Conservation (phyloP, 805 yeast genomes). For the Saturnispora kantuleensis region DNA sequence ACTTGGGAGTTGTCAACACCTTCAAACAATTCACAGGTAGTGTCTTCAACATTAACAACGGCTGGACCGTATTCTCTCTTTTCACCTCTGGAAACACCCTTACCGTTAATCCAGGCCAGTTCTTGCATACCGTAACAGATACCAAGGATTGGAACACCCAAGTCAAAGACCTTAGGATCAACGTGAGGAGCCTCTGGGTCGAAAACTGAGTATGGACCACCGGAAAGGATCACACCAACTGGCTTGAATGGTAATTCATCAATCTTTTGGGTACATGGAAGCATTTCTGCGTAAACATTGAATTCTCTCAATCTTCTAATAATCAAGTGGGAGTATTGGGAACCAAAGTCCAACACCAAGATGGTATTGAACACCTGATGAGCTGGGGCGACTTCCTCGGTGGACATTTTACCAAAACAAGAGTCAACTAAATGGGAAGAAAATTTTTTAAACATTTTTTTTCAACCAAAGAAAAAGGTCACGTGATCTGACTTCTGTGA, state of each 20-base stretch:
- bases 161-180: slow-evolving; percentile 84
- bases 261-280: slow-evolving; percentile 98
- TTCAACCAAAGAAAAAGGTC: neutral
- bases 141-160: slow-evolving; percentile 90
- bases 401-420: slow-evolving; percentile 10
- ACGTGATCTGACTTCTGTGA: neutral
- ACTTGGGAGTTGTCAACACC: slow-evolving; percentile 92
- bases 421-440: neutral
- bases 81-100: slow-evolving; percentile 89
- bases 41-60: slow-evolving; percentile 71
- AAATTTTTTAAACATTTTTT: neutral
- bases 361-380: slow-evolving; percentile 91
- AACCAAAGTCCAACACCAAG: slow-evolving; percentile 94
- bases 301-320: slow-evolving; percentile 97
- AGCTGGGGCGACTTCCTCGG: slow-evolving; percentile 41
- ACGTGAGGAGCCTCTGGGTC: slow-evolving; percentile 96
- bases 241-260: slow-evolving; percentile 89
- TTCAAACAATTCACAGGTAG: slow-evolving; percentile 60
- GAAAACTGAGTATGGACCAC: slow-evolving; percentile 97
- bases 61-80: slow-evolving; percentile 99
- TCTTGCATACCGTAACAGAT: slow-evolving; percentile 99
- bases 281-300: slow-evolving; percentile 97
- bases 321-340: slow-evolving; percentile 94
- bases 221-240: slow-evolving; percentile 90
- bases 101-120: slow-evolving; percentile 94